These are phyloP conservation scores for Saccharomycopsis hybrid DNA, from an alignment of 1,139 yeast species.

Conservation along the genomic window DNA sequence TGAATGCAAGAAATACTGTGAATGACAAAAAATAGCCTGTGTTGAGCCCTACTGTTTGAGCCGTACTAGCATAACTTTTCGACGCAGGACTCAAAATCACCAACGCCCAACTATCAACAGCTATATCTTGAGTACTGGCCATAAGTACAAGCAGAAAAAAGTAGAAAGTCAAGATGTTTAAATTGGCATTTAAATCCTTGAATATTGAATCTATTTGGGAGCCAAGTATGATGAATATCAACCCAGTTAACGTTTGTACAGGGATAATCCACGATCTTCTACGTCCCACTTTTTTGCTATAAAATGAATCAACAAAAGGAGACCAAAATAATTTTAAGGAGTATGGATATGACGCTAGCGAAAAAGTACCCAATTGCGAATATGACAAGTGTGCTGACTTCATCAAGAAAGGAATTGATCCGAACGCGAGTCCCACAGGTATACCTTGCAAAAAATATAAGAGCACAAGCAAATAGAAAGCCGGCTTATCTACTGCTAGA, in stretches of 20 bases:
- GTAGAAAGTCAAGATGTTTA: conserved; percentile 43
- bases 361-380: conserved; percentile 84
- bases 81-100: conserved; percentile 76
- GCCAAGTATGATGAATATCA: conserved; percentile 62
- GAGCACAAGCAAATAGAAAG: conserved; percentile 64
- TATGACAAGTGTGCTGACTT: conserved; percentile 67
- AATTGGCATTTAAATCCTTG: conserved; percentile 47
- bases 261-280: conserved; percentile 95
- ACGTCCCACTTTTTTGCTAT: conserved; percentile 62
- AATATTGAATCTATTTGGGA: conserved; percentile 49
- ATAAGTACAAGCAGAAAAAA: conserved; percentile 76
- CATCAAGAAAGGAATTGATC: conserved; percentile 86
- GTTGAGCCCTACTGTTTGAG: conserved; percentile 92
- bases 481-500: conserved; percentile 46
- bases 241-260: conserved; percentile 73
- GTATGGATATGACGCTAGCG: conserved; percentile 92
- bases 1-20: conserved; percentile 84
- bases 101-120: conserved; percentile 98
- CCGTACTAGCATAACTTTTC: conserved; percentile 91
- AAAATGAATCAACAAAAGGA: conserved; percentile 89
- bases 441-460: conserved; percentile 86
- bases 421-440: conserved; percentile 94
- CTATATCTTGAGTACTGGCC: conserved; percentile 97
- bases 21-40: conserved; percentile 92
- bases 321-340: conserved; percentile 91